Evolutionary conservation across 768 basidiomycete genomes (phyloP).

Genomic region (Austroboletus festivus): DNA sequence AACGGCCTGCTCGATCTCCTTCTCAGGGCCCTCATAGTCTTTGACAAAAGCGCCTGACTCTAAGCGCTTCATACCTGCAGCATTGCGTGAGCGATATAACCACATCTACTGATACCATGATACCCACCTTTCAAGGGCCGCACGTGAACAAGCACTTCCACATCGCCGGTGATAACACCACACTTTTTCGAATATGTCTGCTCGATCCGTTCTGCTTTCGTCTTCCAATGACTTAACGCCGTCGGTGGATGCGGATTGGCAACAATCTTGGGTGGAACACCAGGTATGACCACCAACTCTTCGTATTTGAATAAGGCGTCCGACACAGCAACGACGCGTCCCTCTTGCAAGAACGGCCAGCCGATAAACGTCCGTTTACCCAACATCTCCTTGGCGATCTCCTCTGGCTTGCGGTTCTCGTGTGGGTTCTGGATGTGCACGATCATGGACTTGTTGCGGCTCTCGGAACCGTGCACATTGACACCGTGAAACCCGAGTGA

Average conservation of each 20-base stretch:
- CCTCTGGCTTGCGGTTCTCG: slow-evolving; percentile 64
- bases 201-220: slow-evolving; percentile 80
- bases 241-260: slow-evolving; percentile 71
- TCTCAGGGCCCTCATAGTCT: slow-evolving; percentile 83
- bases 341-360: slow-evolving; percentile 97
- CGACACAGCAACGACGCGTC: slow-evolving; percentile 79
- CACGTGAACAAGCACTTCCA: slow-evolving; percentile 85
- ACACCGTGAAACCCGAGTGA: slow-evolving; percentile 82
- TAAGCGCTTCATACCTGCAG: slow-evolving; percentile 78
- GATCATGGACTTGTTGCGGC: slow-evolving; percentile 90
- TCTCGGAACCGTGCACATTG: slow-evolving; percentile 89
- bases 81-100: neutral
- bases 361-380: slow-evolving; percentile 75
- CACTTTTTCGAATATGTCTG: slow-evolving; percentile 82
- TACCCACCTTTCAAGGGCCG: slow-evolving; percentile 80
- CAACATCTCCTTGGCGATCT: slow-evolving; percentile 71
- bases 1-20: slow-evolving; percentile 81
- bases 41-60: slow-evolving; percentile 92
- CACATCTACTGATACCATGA: neutral
- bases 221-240: slow-evolving; percentile 72
- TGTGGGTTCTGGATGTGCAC: slow-evolving; percentile 77
- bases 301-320: slow-evolving; percentile 88
- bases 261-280: slow-evolving; percentile 52
- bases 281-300: slow-evolving; percentile 53
- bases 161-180: slow-evolving; percentile 79